Conservation (phyloP, 1,284 basidiomycete genomes). For the Termitomyces sp. region DNA sequence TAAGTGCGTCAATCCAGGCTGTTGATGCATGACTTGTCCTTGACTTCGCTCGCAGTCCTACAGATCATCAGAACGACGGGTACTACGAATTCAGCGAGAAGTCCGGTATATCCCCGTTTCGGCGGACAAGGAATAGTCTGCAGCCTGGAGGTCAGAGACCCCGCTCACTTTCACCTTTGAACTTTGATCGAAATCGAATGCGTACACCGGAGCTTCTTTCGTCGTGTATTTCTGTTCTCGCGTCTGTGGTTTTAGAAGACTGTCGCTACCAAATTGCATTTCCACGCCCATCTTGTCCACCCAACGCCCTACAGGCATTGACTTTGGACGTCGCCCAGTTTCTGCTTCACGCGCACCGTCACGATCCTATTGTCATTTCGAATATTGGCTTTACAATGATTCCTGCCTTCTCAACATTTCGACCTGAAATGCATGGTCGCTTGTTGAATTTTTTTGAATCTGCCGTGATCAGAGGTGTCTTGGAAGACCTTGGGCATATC, state of each 20-base stretch:
- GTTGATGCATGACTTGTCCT: neutral
- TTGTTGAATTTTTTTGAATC: constrained; percentile 62
- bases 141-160: constrained; percentile 24
- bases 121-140: constrained; percentile 38
- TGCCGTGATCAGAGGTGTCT: constrained; percentile 44
- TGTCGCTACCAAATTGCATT: constrained; percentile 56
- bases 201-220: constrained; percentile 48
- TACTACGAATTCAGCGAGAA: constrained; percentile 15
- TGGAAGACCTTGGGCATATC: constrained; percentile 39
- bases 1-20: constrained; percentile 16
- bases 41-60: neutral
- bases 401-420: constrained; percentile 65
- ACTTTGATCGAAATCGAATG: constrained; percentile 24
- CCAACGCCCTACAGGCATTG: constrained; percentile 59
- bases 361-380: constrained; percentile 47
- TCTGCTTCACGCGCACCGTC: constrained; percentile 47
- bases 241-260: constrained; percentile 61
- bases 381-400: constrained; percentile 60
- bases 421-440: constrained; percentile 48
- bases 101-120: constrained; percentile 35
- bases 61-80: constrained; percentile 5
- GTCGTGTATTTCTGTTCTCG: constrained; percentile 55
- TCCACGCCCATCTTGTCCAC: constrained; percentile 55
- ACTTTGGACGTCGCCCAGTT: constrained; percentile 60
- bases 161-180: constrained; percentile 48